Evolutionary conservation across 73 alveolate species (phyloP), one percentile per base, ranked within the genome.

Genomic region (Paramecium sonneborni): DNA sequence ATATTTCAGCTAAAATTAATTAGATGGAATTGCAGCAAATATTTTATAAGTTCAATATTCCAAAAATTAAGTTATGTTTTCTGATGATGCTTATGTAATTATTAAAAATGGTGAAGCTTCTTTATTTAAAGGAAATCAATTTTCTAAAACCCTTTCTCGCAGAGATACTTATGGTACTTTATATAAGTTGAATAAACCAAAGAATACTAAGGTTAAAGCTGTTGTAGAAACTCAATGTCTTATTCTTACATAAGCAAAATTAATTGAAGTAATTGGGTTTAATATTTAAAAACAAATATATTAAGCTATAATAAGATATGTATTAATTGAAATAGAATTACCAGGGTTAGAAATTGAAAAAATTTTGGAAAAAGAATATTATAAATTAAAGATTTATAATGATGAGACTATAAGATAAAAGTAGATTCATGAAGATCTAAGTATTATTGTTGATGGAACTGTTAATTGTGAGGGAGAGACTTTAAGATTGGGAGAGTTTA

Each of bases 381-480:
- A 62, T 62, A 62, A 62, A 62, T 24, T 62, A 3, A 62, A 62
- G 26, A 30, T 30, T 12, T 62, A 62, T 30, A 26, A 62, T 8
- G 24, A 26, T 26, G 84, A 62, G 18, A 1, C 23, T 0, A 62
- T 62, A 2, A 24, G 11, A 26, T 62, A 62, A 62, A 62, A 44
- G 11, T 24, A 62, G 11, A 62, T 62, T 26, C 84, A 62, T 26
- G 84, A 62, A 62, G 84, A 62, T 30, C 24, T 62, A 32, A 62
- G 46, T 10, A 62, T 62, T 0, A 26, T 62, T 1, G 84, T 62
- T 21, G 84, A 62, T 30, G 84, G 84, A 30, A 11, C 26, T 4
- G 44, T 62, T 62, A 44, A 62, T 62, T 62, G 84, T 62, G 84
- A 62, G 18, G 84, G 84, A 26, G 84, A 62, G 24, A 62, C 44